Percentiles rank a stretch among this genome's conserved stretches.
These are phyloP conservation scores for Starmerella scarabaei DNA, from an alignment of 805 yeast species.

Conservation along the genomic window DNA sequence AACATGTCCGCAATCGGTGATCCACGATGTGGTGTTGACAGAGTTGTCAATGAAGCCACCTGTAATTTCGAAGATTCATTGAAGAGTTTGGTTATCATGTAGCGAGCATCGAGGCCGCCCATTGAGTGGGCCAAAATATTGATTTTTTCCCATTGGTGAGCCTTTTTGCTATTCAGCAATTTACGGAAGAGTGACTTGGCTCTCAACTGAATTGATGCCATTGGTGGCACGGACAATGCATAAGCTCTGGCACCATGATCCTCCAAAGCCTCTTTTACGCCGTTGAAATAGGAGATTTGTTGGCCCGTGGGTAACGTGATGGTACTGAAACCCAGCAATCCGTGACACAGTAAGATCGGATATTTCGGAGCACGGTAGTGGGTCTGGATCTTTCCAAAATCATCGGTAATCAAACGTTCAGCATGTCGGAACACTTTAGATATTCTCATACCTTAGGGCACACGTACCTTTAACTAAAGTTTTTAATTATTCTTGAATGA, in stretches of 20 bases:
- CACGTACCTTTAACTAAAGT: too few species aligned
- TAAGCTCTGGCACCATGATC: constrained; percentile 53
- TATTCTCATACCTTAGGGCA: too few species aligned
- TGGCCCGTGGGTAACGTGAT: constrained; percentile 31
- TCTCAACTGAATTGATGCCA: constrained; percentile 59
- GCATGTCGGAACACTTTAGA: not conserved
- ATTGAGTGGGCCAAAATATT: constrained; percentile 80
- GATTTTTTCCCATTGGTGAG: not conserved
- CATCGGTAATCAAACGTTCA: constrained; percentile 1
- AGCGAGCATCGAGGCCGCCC: constrained; percentile 87
- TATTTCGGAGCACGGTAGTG: constrained; percentile 20
- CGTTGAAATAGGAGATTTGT: constrained; percentile 65
- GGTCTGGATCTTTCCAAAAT: constrained; percentile 16
- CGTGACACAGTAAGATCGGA: constrained; percentile 78
- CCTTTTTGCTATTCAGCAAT: constrained; percentile 28
- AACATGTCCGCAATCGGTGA: constrained; percentile 69
- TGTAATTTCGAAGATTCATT: constrained; percentile 32
- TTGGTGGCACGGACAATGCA: constrained; percentile 70
- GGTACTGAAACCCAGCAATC: constrained; percentile 69
- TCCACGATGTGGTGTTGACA: constrained; percentile 83
- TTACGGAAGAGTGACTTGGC: constrained; percentile 45
- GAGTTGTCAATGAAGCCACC: constrained; percentile 66
- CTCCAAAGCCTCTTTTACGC: constrained; percentile 51
- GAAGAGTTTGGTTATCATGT: constrained; percentile 47
- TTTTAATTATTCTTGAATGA: too few species aligned